Evolutionary conservation across 208 protist species (phyloP), one percentile per base, ranked within the genome.

Genomic region (Giardia duodenalis): DNA sequence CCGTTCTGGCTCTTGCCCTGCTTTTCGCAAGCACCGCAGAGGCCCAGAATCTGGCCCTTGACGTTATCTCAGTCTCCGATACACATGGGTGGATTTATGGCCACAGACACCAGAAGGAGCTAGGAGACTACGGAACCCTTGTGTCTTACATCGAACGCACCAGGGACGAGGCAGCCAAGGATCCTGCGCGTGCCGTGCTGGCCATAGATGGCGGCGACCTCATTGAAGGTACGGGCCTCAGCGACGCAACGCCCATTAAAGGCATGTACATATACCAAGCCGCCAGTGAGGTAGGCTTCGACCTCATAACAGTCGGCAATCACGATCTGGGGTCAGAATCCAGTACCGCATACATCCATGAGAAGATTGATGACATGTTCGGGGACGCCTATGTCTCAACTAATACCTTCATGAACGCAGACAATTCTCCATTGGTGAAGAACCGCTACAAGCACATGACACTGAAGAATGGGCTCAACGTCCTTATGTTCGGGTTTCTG

Each of bases 81-180:
- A 76, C 57, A 10, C 57, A 76, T 76, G 57, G 57, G 57, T 76
- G 57, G 57, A 76, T 76, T 30, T 76, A 76, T 76, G 57, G 57
- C 19, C 57, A 76, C 30, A 76, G 57, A 76, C 57, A 76, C 57
- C 57, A 76, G 57, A 10, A 10, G 57, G 57, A 76, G 57, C 10
- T 76, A 76, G 57, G 57, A 30, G 57, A 76, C 30, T 76, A 76
- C 30, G 57, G 57, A 30, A 76, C 30, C 19, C 30, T 76, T 39
- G 57, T 76, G 57, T 39, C 19, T 30, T 76, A 76, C 30, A 76
- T 76, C 57, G 57, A 76, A 39, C 57, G 30, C 30, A 30, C 30
- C 10, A 10, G 57, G 10, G 57, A 76, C 19, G 30, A 76, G 57
- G 30, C 57, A 30, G 57, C 57, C 19, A 39, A 10, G 57, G 30